Evolutionary conservation across 306 rosid genomes (phyloP).

Genomic region (Rosa persica): DNA sequence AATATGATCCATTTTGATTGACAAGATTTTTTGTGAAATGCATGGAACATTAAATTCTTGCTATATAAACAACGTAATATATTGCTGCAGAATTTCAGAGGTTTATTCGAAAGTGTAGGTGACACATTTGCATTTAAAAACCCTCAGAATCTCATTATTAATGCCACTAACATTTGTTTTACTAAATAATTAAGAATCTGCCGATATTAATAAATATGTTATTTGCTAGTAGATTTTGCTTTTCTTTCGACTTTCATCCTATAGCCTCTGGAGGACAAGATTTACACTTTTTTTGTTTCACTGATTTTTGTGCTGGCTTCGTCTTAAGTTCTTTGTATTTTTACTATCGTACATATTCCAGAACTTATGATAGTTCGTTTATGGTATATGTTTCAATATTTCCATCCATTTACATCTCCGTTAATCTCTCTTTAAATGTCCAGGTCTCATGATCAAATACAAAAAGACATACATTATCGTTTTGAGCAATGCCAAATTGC

Average conservation of each 20-base stretch:
- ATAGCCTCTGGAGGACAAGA: not conserved
- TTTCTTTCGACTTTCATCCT: not conserved
- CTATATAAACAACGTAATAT: slow-evolving; percentile 10
- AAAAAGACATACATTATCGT: not conserved
- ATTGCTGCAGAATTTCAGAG: slow-evolving; percentile 22
- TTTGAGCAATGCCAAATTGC: not conserved
- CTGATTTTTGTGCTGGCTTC: not conserved
- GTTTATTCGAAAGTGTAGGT: slow-evolving; percentile 27
- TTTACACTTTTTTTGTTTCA: not conserved
- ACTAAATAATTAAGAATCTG: not conserved
- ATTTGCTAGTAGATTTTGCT: not conserved
- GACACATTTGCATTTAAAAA: slow-evolving; percentile 10
- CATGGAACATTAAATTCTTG: not conserved
- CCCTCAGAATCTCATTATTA: slow-evolving; percentile 13
- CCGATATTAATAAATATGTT: not conserved
- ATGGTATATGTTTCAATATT: not conserved
- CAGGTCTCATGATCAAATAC: not conserved
- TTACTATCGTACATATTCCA: not conserved
- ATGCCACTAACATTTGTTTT: not conserved
- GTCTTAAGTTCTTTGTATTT: not conserved
- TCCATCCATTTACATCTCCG: not conserved
- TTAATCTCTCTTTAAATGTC: not conserved
- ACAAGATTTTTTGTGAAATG: not conserved
- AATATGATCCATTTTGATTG: not conserved
- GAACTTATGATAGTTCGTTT: not conserved